These are phyloP conservation scores for Clohesyomyces aquaticus DNA, from an alignment of 495 filamentous ascomycete genomes.

Conservation along the genomic window DNA sequence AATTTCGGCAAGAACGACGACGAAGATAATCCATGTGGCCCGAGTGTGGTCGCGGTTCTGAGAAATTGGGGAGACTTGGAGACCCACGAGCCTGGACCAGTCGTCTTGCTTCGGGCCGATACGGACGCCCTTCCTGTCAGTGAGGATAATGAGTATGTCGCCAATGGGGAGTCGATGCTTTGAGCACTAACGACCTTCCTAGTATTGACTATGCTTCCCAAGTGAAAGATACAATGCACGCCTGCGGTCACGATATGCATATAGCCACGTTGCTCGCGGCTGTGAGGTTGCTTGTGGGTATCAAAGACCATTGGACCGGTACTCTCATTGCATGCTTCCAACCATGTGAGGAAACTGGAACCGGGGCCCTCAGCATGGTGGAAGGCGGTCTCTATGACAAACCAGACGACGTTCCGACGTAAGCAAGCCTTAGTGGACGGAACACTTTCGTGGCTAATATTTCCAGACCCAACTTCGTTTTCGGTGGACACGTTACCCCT, in stretches of 20 bases:
- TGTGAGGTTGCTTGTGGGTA: constrained; percentile 50
- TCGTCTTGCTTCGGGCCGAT: constrained; percentile 61
- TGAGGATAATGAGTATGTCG: constrained; percentile 52
- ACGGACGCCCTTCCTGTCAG: constrained; percentile 64
- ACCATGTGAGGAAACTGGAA: constrained; percentile 59
- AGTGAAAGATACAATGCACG: constrained; percentile 63
- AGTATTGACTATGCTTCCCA: constrained; percentile 58
- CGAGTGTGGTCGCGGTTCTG: constrained; percentile 60
- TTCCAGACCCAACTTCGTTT: constrained; percentile 58
- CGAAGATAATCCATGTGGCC: constrained; percentile 56
- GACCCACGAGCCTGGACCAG: constrained; percentile 51
- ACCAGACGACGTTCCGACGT: background rate
- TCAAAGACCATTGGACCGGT: constrained; percentile 55
- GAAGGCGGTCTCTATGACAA: constrained; percentile 62
- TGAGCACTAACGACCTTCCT: background rate
- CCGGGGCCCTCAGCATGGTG: constrained; percentile 63
- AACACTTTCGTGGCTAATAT: constrained; percentile 14
- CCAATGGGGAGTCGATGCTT: constrained; percentile 21
- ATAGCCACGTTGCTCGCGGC: constrained; percentile 58
- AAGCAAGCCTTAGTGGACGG: background rate
- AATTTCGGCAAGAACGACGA: constrained; percentile 42
- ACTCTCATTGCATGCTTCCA: constrained; percentile 64
- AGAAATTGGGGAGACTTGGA: constrained; percentile 46
- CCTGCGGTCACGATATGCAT: constrained; percentile 70
- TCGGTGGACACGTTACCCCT: constrained; percentile 62